phyloP scores from a whole-genome alignment of 495 filamentous ascomycete genomes.

The Platismatia glauca region DNA sequence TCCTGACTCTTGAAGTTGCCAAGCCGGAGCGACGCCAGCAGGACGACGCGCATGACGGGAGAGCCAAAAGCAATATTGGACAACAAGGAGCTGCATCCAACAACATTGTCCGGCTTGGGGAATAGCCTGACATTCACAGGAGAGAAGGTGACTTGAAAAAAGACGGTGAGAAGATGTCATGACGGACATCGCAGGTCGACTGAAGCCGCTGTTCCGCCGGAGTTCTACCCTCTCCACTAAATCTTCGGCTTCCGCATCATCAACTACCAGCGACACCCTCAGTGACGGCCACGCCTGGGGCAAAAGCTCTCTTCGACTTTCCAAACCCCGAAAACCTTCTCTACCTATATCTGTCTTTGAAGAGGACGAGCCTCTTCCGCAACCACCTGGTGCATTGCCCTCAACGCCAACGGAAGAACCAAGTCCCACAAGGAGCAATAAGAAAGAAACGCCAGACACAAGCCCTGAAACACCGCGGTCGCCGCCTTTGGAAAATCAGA shows the following conservation, averaged over 20 bases:
- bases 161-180: conserved; percentile 9
- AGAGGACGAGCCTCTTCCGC: conserved; percentile 9
- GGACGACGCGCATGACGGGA: not conserved
- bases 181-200: conserved; percentile 20
- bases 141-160: not conserved
- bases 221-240: conserved; percentile 20
- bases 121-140: not conserved
- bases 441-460: conserved; percentile 18
- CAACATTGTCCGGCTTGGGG: not conserved
- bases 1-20: not conserved
- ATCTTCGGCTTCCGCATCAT: conserved; percentile 11
- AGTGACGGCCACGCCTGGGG: conserved; percentile 15
- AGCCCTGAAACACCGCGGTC: conserved; percentile 15
- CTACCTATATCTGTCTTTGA: conserved; percentile 14
- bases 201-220: conserved; percentile 25
- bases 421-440: not conserved
- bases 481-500: conserved; percentile 14
- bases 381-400: conserved; percentile 4
- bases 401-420: conserved; percentile 4
- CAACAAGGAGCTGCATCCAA: not conserved
- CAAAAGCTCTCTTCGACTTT: conserved; percentile 17
- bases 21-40: not conserved
- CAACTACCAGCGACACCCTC: conserved; percentile 3
- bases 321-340: conserved; percentile 18
- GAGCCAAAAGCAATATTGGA: not conserved